Evolutionary conservation across 148 eudicot species (phyloP).

Genomic region (Fagopyrum tataricum): DNA sequence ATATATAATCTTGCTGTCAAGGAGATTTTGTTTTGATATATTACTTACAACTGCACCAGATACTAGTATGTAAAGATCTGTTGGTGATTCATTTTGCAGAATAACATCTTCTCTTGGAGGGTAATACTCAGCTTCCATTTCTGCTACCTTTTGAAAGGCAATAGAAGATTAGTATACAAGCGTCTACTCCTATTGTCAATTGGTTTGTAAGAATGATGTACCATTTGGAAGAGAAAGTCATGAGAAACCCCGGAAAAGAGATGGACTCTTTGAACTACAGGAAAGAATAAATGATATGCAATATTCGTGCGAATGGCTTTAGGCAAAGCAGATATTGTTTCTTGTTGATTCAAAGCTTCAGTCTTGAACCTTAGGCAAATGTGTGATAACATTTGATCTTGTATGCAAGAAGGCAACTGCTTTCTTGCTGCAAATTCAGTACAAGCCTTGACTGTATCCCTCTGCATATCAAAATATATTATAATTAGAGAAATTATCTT

Average conservation of each 20-base stretch:
- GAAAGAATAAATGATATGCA: constrained; percentile 59
- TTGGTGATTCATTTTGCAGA: constrained; percentile 64
- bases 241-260: constrained; percentile 54
- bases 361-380: constrained; percentile 91
- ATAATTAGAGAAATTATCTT: no score
- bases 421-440: constrained; percentile 32
- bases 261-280: constrained; percentile 55
- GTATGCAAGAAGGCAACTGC: constrained; percentile 59
- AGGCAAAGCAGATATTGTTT: constrained; percentile 68
- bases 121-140: constrained; percentile 73
- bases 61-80: constrained; percentile 69
- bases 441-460: constrained; percentile 10
- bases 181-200: no score
- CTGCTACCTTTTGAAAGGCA: constrained; percentile 40
- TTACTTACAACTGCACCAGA: constrained; percentile 54
- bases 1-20: background rate
- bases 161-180: no score
- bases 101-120: constrained; percentile 90
- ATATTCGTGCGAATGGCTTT: constrained; percentile 65
- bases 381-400: constrained; percentile 70
- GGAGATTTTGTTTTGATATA: background rate
- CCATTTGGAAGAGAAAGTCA: constrained; percentile 12
- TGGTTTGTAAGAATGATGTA: background rate
- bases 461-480: constrained; percentile 10
- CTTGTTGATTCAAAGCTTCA: constrained; percentile 76